Evolutionary conservation across 2,329 filamentous ascomycete species (phyloP).

Genomic region (Colletotrichum limetticola): DNA sequence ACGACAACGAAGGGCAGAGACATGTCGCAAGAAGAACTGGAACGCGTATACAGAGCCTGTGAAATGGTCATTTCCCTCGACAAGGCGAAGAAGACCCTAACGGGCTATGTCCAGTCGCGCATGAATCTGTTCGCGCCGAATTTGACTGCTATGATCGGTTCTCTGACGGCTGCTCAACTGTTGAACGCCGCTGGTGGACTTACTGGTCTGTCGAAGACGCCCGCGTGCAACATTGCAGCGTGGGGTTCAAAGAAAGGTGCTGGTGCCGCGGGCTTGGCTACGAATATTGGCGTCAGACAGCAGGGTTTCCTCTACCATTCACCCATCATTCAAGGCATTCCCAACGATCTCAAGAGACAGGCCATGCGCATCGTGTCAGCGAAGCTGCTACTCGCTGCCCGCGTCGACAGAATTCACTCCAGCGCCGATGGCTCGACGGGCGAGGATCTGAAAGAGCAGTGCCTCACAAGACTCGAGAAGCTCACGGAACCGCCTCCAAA

Average conservation of each 20-base stretch:
- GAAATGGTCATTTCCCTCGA: conserved; percentile 91
- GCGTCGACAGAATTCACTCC: conserved; percentile 87
- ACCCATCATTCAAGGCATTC: conserved; percentile 83
- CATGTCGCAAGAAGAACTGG: conserved; percentile 79
- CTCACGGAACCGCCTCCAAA: conserved; percentile 91
- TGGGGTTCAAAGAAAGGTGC: conserved; percentile 91
- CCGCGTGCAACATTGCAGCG: conserved; percentile 90
- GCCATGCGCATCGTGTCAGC: conserved; percentile 94
- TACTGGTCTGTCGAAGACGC: conserved; percentile 88
- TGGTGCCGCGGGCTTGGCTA: conserved; percentile 81
- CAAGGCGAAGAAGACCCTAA: conserved; percentile 85
- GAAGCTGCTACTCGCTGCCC: conserved; percentile 92
- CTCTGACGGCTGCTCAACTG: conserved; percentile 93
- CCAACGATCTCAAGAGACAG: conserved; percentile 88
- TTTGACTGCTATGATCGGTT: conserved; percentile 88
- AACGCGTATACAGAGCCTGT: conserved; percentile 80
- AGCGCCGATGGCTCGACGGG: conserved; percentile 85
- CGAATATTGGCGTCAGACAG: conserved; percentile 89
- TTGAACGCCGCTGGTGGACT: conserved; percentile 93
- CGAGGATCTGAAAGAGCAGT: conserved; percentile 83
- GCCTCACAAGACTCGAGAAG: conserved; percentile 89
- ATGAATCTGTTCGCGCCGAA: conserved; percentile 98
- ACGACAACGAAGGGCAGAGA: conserved; percentile 87
- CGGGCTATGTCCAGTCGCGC: conserved; percentile 94
- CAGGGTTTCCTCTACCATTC: conserved; percentile 96